Evolutionary conservation across 2,329 filamentous ascomycete species (phyloP).

Genomic region (Fusarium bactridioides): DNA sequence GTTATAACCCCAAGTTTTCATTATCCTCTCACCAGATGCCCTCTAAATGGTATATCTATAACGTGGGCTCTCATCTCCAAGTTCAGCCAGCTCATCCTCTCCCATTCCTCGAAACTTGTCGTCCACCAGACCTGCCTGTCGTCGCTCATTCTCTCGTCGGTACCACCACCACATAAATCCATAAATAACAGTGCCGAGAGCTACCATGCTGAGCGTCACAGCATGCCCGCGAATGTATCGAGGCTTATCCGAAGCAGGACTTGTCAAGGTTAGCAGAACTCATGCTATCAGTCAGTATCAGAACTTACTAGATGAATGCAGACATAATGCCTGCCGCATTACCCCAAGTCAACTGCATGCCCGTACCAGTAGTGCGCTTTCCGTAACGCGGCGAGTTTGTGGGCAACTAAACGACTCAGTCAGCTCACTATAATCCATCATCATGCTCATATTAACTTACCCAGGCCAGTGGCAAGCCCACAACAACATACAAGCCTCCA

Average conservation of each 20-base stretch:
- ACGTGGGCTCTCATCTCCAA: constrained; percentile 61
- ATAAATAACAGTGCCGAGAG: constrained; percentile 61
- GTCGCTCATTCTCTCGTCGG: constrained; percentile 54
- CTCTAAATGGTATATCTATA: constrained; percentile 55
- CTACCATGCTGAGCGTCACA: constrained; percentile 66
- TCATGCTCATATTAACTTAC: constrained; percentile 32
- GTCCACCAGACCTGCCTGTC: constrained; percentile 50
- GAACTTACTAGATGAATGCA: constrained; percentile 66
- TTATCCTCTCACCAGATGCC: background rate
- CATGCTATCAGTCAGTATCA: background rate
- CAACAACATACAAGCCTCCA: constrained; percentile 71
- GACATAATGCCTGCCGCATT: constrained; percentile 78
- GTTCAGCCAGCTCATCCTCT: constrained; percentile 58
- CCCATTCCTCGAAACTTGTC: constrained; percentile 51
- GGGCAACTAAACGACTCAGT: constrained; percentile 52
- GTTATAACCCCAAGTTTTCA: background rate
- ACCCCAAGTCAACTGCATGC: constrained; percentile 74
- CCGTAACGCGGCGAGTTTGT: constrained; percentile 78
- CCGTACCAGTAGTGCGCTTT: constrained; percentile 76
- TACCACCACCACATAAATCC: constrained; percentile 64
- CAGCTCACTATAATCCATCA: background rate
- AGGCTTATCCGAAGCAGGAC: constrained; percentile 57
- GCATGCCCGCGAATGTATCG: constrained; percentile 70
- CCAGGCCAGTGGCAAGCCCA: constrained; percentile 66
- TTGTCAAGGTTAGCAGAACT: constrained; percentile 38